Evolutionary conservation across 108 stramenopile genomes (phyloP), one percentile per base, ranked within the genome.

Genomic region (Licmophora abbreviata): DNA sequence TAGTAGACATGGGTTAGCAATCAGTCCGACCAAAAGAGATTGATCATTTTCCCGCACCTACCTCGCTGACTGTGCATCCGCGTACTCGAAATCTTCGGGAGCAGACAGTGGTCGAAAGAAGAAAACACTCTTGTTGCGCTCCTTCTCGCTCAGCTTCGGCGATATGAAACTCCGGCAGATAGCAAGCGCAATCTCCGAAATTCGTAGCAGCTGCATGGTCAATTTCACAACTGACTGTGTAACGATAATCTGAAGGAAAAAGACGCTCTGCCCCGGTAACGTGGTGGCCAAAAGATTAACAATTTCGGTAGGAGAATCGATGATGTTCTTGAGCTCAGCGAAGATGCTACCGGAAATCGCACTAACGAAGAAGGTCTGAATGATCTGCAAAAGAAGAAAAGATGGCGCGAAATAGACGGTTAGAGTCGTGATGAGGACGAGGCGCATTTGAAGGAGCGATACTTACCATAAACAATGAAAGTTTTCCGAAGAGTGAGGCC

Each of bases 351-450:
- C 74, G 15, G 76, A 67, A 38, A 80, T 78, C 0, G 83, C 76
- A 8, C 58, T 54, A 24, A 85, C 74, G 51, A 85, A 80, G 67
- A 85, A 85, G 1, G 70, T 77, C 59, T 85, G 83, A 56, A 85
- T 59, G 50, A 83, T 71, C 58, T 66, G 30, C 37, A n/a, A n/a
- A 46, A 24, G 25, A 6, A 46, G 25, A 46, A 26, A 8, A n/a
- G 27, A n/a, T 18, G 24, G 44, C 32, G 30, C 2, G n/a, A 25
- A 17, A 27, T 17, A 7, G 26, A 29, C 4, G 8, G 3, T 15
- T 28, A 20, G 7, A 15, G 42, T 14, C 31, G 2, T 2, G 41
- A 34, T 28, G 15, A 24, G 12, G 1, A 6, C 37, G 28, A 11
- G 21, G 22, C 29, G 4, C 22, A 1, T 25, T 7, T 17, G 29